phyloP scores from a whole-genome alignment of 257 asterid genomes.

The Fraxinus pennsylvanica region DNA sequence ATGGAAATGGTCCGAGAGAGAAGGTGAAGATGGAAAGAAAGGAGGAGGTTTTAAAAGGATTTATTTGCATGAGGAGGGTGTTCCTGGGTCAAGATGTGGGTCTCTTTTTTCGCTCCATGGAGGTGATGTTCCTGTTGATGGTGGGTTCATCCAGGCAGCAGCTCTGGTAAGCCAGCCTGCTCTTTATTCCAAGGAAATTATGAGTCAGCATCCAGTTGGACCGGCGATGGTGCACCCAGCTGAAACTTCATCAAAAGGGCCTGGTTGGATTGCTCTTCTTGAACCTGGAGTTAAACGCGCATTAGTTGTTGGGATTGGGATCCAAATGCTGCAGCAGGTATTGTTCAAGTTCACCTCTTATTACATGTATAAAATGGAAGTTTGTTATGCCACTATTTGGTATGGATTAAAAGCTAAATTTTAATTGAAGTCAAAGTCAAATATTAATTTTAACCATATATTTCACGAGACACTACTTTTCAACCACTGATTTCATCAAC shows the following conservation, averaged over 20 bases:
- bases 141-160: constrained; percentile 24
- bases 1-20: constrained; percentile 30
- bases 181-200: constrained; percentile 21
- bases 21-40: constrained; percentile 25
- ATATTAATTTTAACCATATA: no score
- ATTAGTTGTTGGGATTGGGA: constrained; percentile 20
- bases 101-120: constrained; percentile 25
- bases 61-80: constrained; percentile 25
- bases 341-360: not conserved
- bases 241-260: constrained; percentile 13
- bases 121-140: constrained; percentile 20
- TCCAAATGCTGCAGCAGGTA: constrained; percentile 32
- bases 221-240: constrained; percentile 29
- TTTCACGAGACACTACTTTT: no score
- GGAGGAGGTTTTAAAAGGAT: constrained; percentile 29
- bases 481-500: no score
- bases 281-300: constrained; percentile 31
- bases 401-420: no score
- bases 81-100: constrained; percentile 21
- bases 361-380: not conserved
- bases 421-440: no score
- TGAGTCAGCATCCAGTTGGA: constrained; percentile 25
- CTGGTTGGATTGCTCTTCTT: constrained; percentile 19
- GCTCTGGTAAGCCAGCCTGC: constrained; percentile 32
- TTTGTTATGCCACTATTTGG: not conserved